These are phyloP conservation scores for Lolium perenne DNA, from an alignment of 176 grass and related monocot genomes.

Conservation along the genomic window DNA sequence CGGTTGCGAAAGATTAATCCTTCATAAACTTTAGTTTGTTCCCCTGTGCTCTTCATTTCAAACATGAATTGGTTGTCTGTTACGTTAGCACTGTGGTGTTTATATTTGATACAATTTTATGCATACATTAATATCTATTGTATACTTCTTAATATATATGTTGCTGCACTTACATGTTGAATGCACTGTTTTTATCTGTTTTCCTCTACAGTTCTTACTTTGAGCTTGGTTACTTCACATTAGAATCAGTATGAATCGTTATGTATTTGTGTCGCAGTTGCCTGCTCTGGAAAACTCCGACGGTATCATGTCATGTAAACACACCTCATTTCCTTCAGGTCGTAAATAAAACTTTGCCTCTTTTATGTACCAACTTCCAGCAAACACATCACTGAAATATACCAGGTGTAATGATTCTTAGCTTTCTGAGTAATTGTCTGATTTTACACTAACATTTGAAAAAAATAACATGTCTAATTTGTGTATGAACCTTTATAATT, in stretches of 20 bases:
- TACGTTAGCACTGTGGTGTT: not conserved
- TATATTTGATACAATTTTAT: slow-evolving; percentile 3
- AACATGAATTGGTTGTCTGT: not conserved
- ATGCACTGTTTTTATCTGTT: not conserved
- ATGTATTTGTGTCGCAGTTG: not conserved
- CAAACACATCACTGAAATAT: slow-evolving; percentile 16
- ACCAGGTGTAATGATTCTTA: not conserved
- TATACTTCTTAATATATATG: not conserved
- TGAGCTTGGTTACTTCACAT: not conserved
- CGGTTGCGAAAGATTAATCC: not conserved
- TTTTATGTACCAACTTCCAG: slow-evolving; percentile 23
- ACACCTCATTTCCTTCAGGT: not conserved
- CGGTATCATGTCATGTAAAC: not conserved
- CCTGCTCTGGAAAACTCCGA: not conserved
- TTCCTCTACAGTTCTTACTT: slow-evolving; percentile 7
- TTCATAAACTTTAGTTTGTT: not conserved
- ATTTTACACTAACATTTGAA: not conserved
- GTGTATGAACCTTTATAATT: slow-evolving; percentile 31
- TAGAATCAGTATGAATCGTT: not conserved
- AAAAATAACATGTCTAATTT: slow-evolving; percentile 3
- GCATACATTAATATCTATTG: not conserved
- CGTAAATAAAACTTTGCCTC: not conserved
- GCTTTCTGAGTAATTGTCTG: not conserved
- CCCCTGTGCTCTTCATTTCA: not conserved
- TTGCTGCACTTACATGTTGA: not conserved